Percentiles rank a stretch among this genome's conserved stretches.
Evolutionary conservation across 257 asterid species (phyloP).

Genomic region (Petrea volubilis): DNA sequence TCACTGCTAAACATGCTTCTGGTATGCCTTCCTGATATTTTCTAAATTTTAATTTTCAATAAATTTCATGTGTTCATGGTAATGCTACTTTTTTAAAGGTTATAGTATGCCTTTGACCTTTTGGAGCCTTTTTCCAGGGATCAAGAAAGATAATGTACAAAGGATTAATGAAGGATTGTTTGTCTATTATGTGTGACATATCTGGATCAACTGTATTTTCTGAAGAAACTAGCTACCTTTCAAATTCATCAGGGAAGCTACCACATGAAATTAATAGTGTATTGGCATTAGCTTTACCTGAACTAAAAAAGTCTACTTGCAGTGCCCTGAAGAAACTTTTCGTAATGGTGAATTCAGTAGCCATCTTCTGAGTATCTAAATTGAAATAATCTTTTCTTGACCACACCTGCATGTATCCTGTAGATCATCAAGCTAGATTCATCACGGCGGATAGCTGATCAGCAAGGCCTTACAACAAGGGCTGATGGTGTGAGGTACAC

Average conservation of each 20-base stretch:
- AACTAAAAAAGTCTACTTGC: conserved; percentile 51
- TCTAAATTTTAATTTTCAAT: not conserved
- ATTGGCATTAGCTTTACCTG: conserved; percentile 61
- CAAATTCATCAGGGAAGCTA: conserved; percentile 32
- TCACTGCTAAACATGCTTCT: conserved; percentile 70
- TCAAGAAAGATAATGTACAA: conserved; percentile 76
- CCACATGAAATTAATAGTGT: conserved; percentile 35
- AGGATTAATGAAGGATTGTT: conserved; percentile 59
- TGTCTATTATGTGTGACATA: conserved; percentile 47
- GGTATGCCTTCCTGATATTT: conserved; percentile 47
- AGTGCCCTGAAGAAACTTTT: conserved; percentile 59
- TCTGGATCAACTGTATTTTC: conserved; percentile 32
- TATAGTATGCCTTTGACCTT: conserved; percentile 21
- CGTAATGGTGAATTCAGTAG: conserved; percentile 51
- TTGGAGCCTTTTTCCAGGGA: conserved; percentile 54
- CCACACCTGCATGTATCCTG: conserved; percentile 20
- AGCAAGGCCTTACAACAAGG: conserved; percentile 69
- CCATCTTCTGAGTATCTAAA: conserved; percentile 23
- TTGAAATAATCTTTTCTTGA: conserved; percentile 23
- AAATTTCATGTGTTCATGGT: not conserved
- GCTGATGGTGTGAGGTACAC: conserved; percentile 80
- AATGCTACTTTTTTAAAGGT: conserved; percentile 7
- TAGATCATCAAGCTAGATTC: conserved; percentile 86
- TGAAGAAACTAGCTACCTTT: conserved; percentile 34
- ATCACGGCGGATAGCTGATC: conserved; percentile 62